Evolutionary conservation across 257 asterid genomes (phyloP).

Genomic region (Gentiana straminea): DNA sequence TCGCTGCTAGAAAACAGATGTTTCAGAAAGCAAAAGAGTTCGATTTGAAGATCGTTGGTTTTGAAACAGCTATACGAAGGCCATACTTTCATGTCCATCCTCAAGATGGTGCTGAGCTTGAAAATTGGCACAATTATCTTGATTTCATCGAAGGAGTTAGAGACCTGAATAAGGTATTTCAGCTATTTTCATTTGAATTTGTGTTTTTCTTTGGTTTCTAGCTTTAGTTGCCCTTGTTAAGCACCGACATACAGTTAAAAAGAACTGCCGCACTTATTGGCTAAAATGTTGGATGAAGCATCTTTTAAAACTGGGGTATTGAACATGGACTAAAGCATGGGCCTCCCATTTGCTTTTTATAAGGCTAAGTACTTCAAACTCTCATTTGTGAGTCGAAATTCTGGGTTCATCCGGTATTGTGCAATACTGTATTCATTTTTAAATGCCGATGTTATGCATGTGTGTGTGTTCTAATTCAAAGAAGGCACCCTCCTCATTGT

Average conservation of each 20-base stretch:
- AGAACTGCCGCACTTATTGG: constrained; percentile 92
- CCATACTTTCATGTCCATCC: constrained; percentile 98
- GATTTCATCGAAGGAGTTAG: constrained; percentile 74
- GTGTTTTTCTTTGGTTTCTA: constrained; percentile 27
- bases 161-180: constrained; percentile 87
- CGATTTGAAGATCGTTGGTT: constrained; percentile 84
- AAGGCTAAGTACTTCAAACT: constrained; percentile 96
- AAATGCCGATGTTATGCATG: constrained; percentile 93
- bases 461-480: constrained; percentile 52
- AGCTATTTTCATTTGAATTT: constrained; percentile 18
- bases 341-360: constrained; percentile 87
- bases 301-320: constrained; percentile 79
- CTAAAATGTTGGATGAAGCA: constrained; percentile 93
- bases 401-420: constrained; percentile 84
- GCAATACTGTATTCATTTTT: constrained; percentile 44
- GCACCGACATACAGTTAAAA: constrained; percentile 91
- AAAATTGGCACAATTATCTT: constrained; percentile 93
- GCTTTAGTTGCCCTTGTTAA: constrained; percentile 84
- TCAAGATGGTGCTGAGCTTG: constrained; percentile 82
- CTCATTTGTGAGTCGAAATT: constrained; percentile 93
- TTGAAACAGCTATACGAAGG: constrained; percentile 91
- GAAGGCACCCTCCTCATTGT: constrained; percentile 68
- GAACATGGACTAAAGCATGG: constrained; percentile 99
- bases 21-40: constrained; percentile 85
- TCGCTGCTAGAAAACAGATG: constrained; percentile 76